Evolutionary conservation across 306 rosid species (phyloP).

Genomic region (Medicago arabica): DNA sequence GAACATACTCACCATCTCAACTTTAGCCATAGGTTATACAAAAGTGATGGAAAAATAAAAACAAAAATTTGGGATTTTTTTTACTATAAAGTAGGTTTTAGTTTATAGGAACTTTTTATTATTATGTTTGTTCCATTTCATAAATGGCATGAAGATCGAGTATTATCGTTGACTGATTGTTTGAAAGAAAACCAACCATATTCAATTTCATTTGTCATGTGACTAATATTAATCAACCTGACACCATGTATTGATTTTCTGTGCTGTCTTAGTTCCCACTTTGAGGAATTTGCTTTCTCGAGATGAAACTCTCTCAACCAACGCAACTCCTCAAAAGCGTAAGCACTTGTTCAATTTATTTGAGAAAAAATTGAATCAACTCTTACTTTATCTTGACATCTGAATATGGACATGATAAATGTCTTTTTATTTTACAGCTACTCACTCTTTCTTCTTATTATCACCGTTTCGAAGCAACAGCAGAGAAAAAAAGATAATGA

Average conservation of each 20-base stretch:
- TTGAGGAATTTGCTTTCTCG: conserved; percentile 78
- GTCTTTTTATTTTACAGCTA: conserved; percentile 58
- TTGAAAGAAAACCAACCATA: background rate
- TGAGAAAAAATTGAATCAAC: conserved; percentile 17
- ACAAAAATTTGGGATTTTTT: background rate
- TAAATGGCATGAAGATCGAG: background rate
- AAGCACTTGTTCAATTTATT: conserved; percentile 44
- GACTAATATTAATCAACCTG: conserved; percentile 30
- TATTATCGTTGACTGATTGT: background rate
- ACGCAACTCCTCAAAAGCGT: conserved; percentile 68
- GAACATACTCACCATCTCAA: background rate
- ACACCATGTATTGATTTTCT: conserved; percentile 42
- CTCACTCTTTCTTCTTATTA: conserved; percentile 83
- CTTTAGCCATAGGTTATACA: background rate
- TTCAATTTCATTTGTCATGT: background rate
- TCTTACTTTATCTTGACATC: conserved; percentile 10
- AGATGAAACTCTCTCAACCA: conserved; percentile 67
- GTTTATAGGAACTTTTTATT: background rate
- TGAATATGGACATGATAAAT: conserved; percentile 19
- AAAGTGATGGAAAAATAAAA: too few species aligned
- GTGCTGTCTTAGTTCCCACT: conserved; percentile 57
- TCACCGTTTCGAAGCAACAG: conserved; percentile 83
- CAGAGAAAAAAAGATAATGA: conserved; percentile 69
- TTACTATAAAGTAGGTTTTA: background rate
- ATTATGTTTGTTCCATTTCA: background rate